A percentile compares a stretch with the other conserved stretches of the same genome.
phyloP scores from a whole-genome alignment of 1,284 basidiomycete species.

The Thelephora terrestris region DNA sequence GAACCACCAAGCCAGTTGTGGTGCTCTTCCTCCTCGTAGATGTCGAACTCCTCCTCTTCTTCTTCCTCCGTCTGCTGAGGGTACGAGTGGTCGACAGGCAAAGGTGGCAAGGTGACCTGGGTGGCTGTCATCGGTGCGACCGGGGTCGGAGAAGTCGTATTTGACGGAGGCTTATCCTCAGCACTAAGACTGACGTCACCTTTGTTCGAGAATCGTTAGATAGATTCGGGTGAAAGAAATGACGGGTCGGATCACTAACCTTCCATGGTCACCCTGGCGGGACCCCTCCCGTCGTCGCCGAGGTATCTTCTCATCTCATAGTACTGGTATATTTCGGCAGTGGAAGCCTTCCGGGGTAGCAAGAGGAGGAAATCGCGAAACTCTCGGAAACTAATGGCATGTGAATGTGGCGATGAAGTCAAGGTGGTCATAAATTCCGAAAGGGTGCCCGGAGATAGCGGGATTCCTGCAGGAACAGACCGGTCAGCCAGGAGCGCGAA shows the following conservation, averaged over 20 bases:
- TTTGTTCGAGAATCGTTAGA: conserved; percentile 23
- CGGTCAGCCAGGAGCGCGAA: conserved; percentile 10
- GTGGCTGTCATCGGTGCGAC: conserved; percentile 11
- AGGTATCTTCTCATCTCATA: conserved; percentile 73
- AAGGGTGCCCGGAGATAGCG: conserved; percentile 53
- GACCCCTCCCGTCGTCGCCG: conserved; percentile 67
- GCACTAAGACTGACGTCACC: conserved; percentile 69
- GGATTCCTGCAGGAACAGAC: conserved; percentile 44
- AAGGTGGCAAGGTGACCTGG: conserved; percentile 14
- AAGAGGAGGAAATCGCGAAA: conserved; percentile 88
- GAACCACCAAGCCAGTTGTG: conserved; percentile 59
- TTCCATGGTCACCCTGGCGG: conserved; percentile 80
- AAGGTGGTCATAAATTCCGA: conserved; percentile 76
- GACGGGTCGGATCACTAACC: conserved; percentile 36
- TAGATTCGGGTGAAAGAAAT: conserved; percentile 2
- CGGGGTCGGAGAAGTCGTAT: conserved; percentile 13
- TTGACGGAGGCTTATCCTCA: conserved; percentile 48
- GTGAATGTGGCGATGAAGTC: conserved; percentile 54
- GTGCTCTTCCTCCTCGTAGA: conserved; percentile 45
- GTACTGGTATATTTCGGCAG: conserved; percentile 80
- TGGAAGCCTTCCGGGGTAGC: conserved; percentile 71
- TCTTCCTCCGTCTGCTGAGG: conserved; percentile 25
- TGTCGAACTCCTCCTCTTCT: conserved; percentile 30
- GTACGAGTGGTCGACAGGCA: conserved; percentile 19
- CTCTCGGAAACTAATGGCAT: conserved; percentile 72